Evolutionary conservation across 345 rosid species (phyloP).

Genomic region (Gynandropsis gynandra): DNA sequence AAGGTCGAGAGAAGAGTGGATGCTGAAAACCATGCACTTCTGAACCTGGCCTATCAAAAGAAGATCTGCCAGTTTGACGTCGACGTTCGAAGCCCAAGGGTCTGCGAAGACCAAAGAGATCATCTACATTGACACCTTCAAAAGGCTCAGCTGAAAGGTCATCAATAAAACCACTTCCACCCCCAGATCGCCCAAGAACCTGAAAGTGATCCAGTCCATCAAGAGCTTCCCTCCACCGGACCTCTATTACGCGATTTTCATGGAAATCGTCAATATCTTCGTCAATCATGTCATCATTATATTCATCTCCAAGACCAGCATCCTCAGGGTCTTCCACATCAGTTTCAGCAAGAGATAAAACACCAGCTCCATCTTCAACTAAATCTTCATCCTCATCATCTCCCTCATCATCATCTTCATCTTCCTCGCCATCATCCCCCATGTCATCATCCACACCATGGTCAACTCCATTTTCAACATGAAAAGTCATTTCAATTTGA

Average conservation of each 20-base stretch:
- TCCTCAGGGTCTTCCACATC: constrained; percentile 96
- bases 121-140: constrained; percentile 93
- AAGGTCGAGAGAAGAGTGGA: constrained; percentile 82
- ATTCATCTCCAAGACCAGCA: constrained; percentile 84
- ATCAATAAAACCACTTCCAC: constrained; percentile 63
- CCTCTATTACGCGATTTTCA: constrained; percentile 88
- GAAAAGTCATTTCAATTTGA: constrained; percentile 81
- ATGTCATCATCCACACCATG: constrained; percentile 93
- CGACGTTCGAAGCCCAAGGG: constrained; percentile 85
- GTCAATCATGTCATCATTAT: constrained; percentile 88
- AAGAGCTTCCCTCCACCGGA: constrained; percentile 92
- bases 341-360: constrained; percentile 91
- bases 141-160: constrained; percentile 92
- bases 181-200: constrained; percentile 85
- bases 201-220: constrained; percentile 92
- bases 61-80: constrained; percentile 65
- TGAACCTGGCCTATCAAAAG: constrained; percentile 60
- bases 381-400: constrained; percentile 92
- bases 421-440: constrained; percentile 95
- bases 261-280: constrained; percentile 95
- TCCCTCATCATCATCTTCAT: constrained; percentile 71
- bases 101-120: constrained; percentile 82
- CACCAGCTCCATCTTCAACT: constrained; percentile 88
- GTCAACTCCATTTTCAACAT: constrained; percentile 67
- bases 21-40: constrained; percentile 86